phyloP scores from a whole-genome alignment of 164 flowering plant genomes.

The Liquidambar formosana region DNA sequence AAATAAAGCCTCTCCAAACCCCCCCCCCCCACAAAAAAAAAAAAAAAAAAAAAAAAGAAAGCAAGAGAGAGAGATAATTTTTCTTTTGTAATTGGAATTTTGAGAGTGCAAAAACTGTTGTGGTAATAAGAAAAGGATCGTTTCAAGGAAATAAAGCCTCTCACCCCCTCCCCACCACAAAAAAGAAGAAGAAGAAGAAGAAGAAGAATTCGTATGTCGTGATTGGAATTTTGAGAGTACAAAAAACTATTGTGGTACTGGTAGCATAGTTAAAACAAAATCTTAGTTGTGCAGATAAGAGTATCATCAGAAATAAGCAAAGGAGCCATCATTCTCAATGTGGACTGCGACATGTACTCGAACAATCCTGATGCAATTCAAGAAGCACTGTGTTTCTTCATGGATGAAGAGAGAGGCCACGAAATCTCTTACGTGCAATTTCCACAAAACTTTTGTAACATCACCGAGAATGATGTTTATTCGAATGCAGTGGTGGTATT shows the following conservation, averaged over 20 bases:
- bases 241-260: not conserved
- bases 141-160: no score
- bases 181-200: no score
- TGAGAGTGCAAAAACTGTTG: no score
- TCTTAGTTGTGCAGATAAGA: slow-evolving; percentile 48
- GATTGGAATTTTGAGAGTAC: no score
- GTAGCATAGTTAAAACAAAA: not conserved
- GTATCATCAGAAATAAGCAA: slow-evolving; percentile 70
- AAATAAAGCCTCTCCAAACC: no score
- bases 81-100: no score
- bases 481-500: slow-evolving; percentile 14
- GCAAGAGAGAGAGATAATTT: no score
- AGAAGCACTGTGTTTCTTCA: slow-evolving; percentile 73
- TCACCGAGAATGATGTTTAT: slow-evolving; percentile 62
- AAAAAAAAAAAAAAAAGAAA: no score
- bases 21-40: no score
- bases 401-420: slow-evolving; percentile 65
- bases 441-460: slow-evolving; percentile 60
- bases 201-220: no score
- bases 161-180: no score
- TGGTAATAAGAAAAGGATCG: no score
- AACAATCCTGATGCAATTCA: slow-evolving; percentile 49
- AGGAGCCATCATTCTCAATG: slow-evolving; percentile 56
- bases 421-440: slow-evolving; percentile 64
- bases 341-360: slow-evolving; percentile 88